Base-by-base conservation (phyloP, 2,329 filamentous ascomycete genomes). In the Cladosporium sp. region DNA sequence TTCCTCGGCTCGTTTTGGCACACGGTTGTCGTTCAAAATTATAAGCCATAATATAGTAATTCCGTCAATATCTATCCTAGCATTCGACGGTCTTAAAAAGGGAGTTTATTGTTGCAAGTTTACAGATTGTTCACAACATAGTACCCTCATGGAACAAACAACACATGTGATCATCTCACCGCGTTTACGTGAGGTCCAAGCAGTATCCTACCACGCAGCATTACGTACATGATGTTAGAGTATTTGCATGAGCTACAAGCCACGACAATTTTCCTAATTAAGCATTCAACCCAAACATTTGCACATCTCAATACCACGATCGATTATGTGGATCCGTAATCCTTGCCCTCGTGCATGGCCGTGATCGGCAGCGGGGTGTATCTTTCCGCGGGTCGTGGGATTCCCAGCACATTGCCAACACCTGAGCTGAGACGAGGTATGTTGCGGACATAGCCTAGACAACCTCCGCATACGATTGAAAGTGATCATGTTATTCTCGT, bases 361-460 rank as follows among this genome's bases (percentile, higher is more conserved):
- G 29, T 21, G 52, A 55, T 55, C 52, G 52, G 28, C 52, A 55
- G 52, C 52, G 52, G 52, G 52, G 52, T 33, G 28, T 33, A 7
- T 46, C n/a, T 23, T 46, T 21, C 40, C 40, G 40, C 40, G 40
- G 40, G n/a, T 46, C 10, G 40, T 21, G n/a, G 8, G 40, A 46
- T 46, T 46, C 40, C 40, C 7, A 44, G 37, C 18, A 10, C 37
- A 46, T 21, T 11, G 3, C 5, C 40, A 46, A 46, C n/a, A 46
- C 8, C 40, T 21, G n/a, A 23, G n/a, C 40, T 21, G 40, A 46
- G 40, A 46, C n/a, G 40, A 46, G 3, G 8, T 5, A 2, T 46
- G 8, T 46, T 23, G n/a, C n/a, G 7, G 40, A 46, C 12, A 3
- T 1, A 23, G 12, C 5, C 40, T 3, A 21, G n/a, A 8, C 21